phyloP scores from a whole-genome alignment of 1,139 yeast genomes.

The Torulaspora globosa region DNA sequence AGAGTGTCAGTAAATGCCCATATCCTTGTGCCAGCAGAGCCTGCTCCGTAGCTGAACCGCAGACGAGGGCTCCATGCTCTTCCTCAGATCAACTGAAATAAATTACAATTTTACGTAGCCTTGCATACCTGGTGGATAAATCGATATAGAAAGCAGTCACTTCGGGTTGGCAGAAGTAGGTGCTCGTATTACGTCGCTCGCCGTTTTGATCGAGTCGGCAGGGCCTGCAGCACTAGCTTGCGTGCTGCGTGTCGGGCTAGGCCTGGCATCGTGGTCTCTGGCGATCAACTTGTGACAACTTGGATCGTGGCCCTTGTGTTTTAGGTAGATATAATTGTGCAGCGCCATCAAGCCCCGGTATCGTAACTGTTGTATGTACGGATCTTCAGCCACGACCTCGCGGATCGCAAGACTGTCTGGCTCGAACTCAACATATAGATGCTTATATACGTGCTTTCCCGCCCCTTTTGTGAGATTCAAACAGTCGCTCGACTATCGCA shows the following conservation, averaged over 20 bases:
- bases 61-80: no score
- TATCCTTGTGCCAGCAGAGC: slow-evolving; percentile 33
- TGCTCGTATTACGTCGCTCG: slow-evolving; percentile 2
- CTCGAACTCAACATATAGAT: neutral
- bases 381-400: no score
- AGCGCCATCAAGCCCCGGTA: slow-evolving; percentile 41
- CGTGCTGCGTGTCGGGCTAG: slow-evolving; percentile 3
- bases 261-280: slow-evolving; percentile 23
- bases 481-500: no score
- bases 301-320: slow-evolving; percentile 36
- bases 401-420: no score
- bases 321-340: slow-evolving; percentile 45
- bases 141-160: neutral
- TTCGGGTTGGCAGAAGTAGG: neutral
- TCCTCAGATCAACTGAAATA: neutral
- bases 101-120: slow-evolving; percentile 3
- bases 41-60: neutral
- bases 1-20: slow-evolving; percentile 58
- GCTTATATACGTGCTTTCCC: neutral
- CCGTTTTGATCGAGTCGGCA: neutral
- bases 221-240: slow-evolving; percentile 1
- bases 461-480: neutral
- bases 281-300: slow-evolving; percentile 23
- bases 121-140: neutral
- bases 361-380: neutral